Percentiles rank a stretch among this genome's conserved stretches.
Conservation (phyloP, 768 basidiomycete species). For the Lactifluus hygrophoroides region DNA sequence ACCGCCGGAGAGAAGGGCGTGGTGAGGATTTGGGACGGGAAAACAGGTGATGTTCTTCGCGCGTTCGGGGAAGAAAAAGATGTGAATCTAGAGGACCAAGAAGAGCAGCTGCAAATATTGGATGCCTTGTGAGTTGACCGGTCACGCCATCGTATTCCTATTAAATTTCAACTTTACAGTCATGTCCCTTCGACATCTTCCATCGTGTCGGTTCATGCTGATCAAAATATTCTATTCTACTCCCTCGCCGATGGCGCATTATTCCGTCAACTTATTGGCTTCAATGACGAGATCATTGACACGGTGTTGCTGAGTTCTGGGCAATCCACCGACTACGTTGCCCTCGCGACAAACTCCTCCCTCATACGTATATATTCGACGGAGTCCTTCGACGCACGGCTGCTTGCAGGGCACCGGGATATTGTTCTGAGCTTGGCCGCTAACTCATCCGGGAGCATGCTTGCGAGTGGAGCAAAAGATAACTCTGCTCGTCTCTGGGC, state of each 20-base stretch:
- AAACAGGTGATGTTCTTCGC: slow-evolving; percentile 52
- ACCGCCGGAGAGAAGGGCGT: slow-evolving; percentile 89
- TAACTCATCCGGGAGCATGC: slow-evolving; percentile 52
- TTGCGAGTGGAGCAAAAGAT: slow-evolving; percentile 94
- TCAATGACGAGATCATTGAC: slow-evolving; percentile 97
- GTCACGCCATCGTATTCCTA: neutral
- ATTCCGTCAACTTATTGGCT: slow-evolving; percentile 83
- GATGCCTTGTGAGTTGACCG: slow-evolving; percentile 59
- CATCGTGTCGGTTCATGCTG: slow-evolving; percentile 81
- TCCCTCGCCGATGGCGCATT: slow-evolving; percentile 59
- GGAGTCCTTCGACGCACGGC: slow-evolving; percentile 66
- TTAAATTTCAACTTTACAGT: slow-evolving; percentile 32
- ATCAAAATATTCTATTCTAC: slow-evolving; percentile 94
- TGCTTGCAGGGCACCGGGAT: slow-evolving; percentile 84
- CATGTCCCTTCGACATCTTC: slow-evolving; percentile 57
- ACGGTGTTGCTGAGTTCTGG: slow-evolving; percentile 61
- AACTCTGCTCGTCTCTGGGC: slow-evolving; percentile 82
- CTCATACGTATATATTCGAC: slow-evolving; percentile 86
- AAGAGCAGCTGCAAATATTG: slow-evolving; percentile 79
- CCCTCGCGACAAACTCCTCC: slow-evolving; percentile 96
- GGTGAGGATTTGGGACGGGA: slow-evolving; percentile 78
- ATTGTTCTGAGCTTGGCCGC: slow-evolving; percentile 83
- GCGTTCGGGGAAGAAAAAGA: slow-evolving; percentile 45
- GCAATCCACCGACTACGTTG: slow-evolving; percentile 51
- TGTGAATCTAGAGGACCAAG: slow-evolving; percentile 44